A percentile compares a stretch with the other conserved stretches of the same genome.
Evolutionary conservation across 106 monocot genomes (phyloP).

Genomic region (Dendrobium catenatum): DNA sequence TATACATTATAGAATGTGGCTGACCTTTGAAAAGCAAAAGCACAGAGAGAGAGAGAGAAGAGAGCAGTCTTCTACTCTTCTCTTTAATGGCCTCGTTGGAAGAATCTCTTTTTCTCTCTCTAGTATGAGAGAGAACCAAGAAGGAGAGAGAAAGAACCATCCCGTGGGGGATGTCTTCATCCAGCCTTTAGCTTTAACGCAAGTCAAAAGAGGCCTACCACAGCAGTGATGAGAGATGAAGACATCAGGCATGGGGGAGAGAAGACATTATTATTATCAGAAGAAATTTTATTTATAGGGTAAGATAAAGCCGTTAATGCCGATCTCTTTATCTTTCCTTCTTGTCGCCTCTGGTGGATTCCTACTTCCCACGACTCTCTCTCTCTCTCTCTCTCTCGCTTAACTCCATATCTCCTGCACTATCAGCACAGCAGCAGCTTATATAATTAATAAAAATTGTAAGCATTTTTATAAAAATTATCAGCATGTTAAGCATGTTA

Average conservation of each 20-base stretch:
- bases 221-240: background rate
- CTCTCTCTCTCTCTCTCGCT: background rate
- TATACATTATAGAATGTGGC: conserved; percentile 1
- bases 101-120: conserved; percentile 6
- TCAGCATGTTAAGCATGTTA: too few species aligned
- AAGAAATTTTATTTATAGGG: background rate
- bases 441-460: too few species aligned
- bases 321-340: background rate
- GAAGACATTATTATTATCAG: background rate
- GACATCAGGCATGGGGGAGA: background rate
- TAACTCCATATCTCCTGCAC: background rate
- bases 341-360: background rate
- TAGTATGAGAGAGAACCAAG: background rate
- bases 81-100: background rate
- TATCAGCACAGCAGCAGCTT: background rate
- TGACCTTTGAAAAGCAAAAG: conserved; percentile 7
- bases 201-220: background rate
- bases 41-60: background rate
- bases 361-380: background rate
- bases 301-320: background rate
- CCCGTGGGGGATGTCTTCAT: background rate
- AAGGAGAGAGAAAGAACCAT: background rate
- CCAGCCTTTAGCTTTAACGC: background rate
- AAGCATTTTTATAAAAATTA: too few species aligned
- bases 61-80: background rate